Evolutionary conservation across 176 grass and related monocot genomes (phyloP).

Genomic region (Oryza meyeriana): DNA sequence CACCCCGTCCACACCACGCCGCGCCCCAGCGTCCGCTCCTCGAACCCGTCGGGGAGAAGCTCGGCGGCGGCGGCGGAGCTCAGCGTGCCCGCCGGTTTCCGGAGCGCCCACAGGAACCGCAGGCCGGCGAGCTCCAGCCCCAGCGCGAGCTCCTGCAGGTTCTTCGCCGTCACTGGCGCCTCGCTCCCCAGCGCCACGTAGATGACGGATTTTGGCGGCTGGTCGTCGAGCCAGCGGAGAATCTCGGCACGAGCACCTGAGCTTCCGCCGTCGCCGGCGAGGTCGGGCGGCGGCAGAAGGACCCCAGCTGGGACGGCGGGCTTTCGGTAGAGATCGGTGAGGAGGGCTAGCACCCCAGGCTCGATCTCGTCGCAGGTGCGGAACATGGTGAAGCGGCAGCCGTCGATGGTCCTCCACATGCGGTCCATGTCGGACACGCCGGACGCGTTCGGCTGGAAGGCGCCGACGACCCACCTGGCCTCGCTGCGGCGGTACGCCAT

Average conservation of each 20-base stretch:
- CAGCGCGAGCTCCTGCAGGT: constrained; percentile 42
- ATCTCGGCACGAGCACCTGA: neutral
- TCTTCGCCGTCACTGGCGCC: constrained; percentile 25
- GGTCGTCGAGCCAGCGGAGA: constrained; percentile 41
- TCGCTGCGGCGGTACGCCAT: constrained; percentile 36
- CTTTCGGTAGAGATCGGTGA: constrained; percentile 19
- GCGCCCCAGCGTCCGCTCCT: neutral
- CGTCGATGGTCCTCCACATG: neutral
- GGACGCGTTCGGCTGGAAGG: neutral
- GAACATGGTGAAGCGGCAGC: constrained; percentile 19
- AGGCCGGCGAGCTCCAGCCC: constrained; percentile 51
- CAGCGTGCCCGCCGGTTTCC: constrained; percentile 10
- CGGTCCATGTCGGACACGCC: constrained; percentile 15
- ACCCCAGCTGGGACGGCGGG: constrained; percentile 38
- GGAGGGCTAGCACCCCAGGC: constrained; percentile 13
- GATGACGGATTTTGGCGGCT: constrained; percentile 38
- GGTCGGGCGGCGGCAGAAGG: neutral
- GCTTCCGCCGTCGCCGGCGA: neutral
- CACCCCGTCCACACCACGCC: constrained; percentile 30
- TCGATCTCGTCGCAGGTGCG: constrained; percentile 51
- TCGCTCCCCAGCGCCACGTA: constrained; percentile 66
- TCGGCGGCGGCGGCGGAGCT: neutral
- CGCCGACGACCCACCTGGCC: neutral
- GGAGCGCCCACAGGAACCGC: constrained; percentile 55
- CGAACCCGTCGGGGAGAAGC: constrained; percentile 39